These are phyloP conservation scores for Dichotomopilus funicola DNA, from an alignment of 2,329 filamentous ascomycete species.

Conservation along the genomic window DNA sequence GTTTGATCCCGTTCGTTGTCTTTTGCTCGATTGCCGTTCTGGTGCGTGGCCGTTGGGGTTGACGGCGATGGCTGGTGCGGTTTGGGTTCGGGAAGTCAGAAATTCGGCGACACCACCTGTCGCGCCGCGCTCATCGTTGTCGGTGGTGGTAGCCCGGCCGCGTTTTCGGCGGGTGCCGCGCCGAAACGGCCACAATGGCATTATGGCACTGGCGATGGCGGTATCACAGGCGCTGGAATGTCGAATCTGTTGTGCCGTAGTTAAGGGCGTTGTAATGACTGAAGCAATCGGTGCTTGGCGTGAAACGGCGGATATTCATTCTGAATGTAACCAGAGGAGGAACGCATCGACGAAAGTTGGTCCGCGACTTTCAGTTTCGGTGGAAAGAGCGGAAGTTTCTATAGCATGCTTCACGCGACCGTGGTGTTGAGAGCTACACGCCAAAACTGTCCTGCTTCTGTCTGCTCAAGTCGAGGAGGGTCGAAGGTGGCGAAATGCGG, in stretches of 20 bases:
- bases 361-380: slow-evolving; percentile 13
- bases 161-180: slow-evolving; percentile 63
- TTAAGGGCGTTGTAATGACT: slow-evolving; percentile 2
- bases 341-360: slow-evolving; percentile 14
- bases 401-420: slow-evolving; percentile 15
- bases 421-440: not conserved
- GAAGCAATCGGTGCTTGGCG: slow-evolving; percentile 9
- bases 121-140: slow-evolving; percentile 38
- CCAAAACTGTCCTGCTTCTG: not conserved
- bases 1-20: slow-evolving; percentile 40
- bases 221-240: not conserved
- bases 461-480: not conserved
- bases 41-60: slow-evolving; percentile 16
- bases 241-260: not conserved
- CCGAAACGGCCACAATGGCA: slow-evolving; percentile 81
- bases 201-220: slow-evolving; percentile 29
- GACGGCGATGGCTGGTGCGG: slow-evolving; percentile 26
- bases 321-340: slow-evolving; percentile 13
- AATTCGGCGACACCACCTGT: slow-evolving; percentile 19
- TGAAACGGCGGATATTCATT: slow-evolving; percentile 17
- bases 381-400: slow-evolving; percentile 7
- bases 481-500: slow-evolving; percentile 5
- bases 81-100: slow-evolving; percentile 31
- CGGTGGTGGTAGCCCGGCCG: slow-evolving; percentile 46
- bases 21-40: slow-evolving; percentile 29